Percentiles rank a stretch among this genome's conserved stretches.
These are phyloP conservation scores for Pistacia integerrima DNA, from an alignment of 345 rosid species.

Conservation along the genomic window DNA sequence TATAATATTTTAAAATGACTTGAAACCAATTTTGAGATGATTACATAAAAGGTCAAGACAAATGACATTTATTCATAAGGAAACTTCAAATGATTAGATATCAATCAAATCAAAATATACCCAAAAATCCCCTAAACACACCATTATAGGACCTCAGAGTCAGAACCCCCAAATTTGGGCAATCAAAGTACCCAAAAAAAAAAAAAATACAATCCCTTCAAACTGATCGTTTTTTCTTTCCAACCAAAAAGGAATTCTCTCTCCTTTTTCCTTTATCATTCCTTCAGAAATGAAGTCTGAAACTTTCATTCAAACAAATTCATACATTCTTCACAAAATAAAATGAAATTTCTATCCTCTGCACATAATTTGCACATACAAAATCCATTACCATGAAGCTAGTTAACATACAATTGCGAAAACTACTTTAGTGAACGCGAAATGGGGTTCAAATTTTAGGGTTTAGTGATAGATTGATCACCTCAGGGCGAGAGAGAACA, in stretches of 20 bases:
- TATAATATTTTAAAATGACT: background rate
- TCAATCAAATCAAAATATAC: background rate
- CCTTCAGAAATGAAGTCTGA: background rate
- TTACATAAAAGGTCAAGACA: background rate
- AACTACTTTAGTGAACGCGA: background rate
- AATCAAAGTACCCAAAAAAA: too few species aligned
- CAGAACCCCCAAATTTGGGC: background rate
- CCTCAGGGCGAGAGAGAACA: constrained; percentile 94
- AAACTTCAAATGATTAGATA: background rate
- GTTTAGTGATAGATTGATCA: constrained; percentile 13
- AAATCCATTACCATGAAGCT: background rate
- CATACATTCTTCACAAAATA: background rate
- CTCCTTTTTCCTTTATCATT: background rate
- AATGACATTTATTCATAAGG: background rate
- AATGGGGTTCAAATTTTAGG: background rate
- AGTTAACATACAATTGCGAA: background rate
- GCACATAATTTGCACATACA: background rate
- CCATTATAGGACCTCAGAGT: background rate
- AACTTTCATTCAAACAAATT: background rate
- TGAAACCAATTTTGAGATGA: background rate
- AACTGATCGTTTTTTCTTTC: background rate
- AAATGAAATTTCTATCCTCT: background rate
- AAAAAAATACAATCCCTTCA: background rate
- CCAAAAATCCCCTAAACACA: background rate
- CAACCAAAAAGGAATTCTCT: background rate